Evolutionary conservation across 768 basidiomycete genomes (phyloP).

Genomic region (Thelephora ganbajun): DNA sequence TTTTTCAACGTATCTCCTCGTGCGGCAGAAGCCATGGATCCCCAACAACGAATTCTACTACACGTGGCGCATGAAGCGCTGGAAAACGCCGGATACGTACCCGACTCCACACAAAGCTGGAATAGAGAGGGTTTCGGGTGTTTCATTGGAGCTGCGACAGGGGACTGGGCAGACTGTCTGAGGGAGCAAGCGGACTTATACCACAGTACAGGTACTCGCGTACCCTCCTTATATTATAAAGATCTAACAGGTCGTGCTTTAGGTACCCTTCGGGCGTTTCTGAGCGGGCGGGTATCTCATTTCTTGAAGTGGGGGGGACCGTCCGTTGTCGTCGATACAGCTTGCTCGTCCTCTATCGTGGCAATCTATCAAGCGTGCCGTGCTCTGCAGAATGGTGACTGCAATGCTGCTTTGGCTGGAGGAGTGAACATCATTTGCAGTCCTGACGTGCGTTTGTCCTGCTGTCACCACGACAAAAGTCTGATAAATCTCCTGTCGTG

Average conservation of each 20-base stretch:
- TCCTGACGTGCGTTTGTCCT: constrained; percentile 40
- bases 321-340: constrained; percentile 59
- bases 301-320: constrained; percentile 57
- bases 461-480: neutral
- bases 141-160: constrained; percentile 55
- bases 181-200: constrained; percentile 50
- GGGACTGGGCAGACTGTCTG: constrained; percentile 58
- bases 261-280: constrained; percentile 58
- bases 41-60: constrained; percentile 57
- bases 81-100: constrained; percentile 59
- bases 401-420: constrained; percentile 54
- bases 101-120: constrained; percentile 37
- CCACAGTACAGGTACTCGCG: constrained; percentile 45
- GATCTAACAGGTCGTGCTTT: neutral
- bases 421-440: constrained; percentile 62
- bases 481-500: constrained; percentile 1
- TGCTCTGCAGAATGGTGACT: constrained; percentile 49
- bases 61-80: constrained; percentile 56
- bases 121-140: constrained; percentile 44
- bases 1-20: constrained; percentile 66
- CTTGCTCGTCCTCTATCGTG: constrained; percentile 58
- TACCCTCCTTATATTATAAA: neutral
- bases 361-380: constrained; percentile 60
- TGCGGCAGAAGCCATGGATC: constrained; percentile 65
- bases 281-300: constrained; percentile 61